A percentile compares a stretch with the other conserved stretches of the same genome.
phyloP scores from a whole-genome alignment of 495 filamentous ascomycete genomes.

The Penicillium ucsense region DNA sequence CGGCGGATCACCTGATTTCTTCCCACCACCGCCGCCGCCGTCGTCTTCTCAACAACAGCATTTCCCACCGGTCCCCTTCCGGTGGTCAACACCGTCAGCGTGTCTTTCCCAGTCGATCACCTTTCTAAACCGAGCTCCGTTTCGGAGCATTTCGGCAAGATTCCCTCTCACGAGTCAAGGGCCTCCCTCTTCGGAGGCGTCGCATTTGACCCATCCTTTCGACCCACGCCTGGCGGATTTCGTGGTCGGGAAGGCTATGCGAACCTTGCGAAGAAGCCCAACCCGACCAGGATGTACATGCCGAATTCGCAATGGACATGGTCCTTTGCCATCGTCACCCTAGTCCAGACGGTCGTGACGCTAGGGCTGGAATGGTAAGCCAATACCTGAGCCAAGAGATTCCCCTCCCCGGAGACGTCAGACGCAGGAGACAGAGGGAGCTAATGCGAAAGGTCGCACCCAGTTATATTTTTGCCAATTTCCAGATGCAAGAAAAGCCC shows the following conservation, averaged over 20 bases:
- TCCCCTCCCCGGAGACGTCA: no score
- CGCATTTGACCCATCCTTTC: conserved; percentile 43
- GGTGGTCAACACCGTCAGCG: conserved; percentile 31
- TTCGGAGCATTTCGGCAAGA: conserved; percentile 45
- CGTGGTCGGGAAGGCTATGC: conserved; percentile 47
- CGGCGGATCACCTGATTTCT: conserved; percentile 5
- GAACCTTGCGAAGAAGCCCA: conserved; percentile 17
- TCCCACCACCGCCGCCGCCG: background rate
- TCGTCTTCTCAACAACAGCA: conserved; percentile 1
- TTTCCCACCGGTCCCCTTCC: conserved; percentile 11
- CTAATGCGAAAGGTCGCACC: background rate
- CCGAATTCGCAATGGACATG: conserved; percentile 82
- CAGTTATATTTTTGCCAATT: conserved; percentile 41
- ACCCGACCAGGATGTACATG: conserved; percentile 48
- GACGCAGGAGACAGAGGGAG: no score
- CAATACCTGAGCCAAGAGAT: conserved; percentile 1
- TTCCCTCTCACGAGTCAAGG: conserved; percentile 50
- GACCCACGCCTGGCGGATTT: conserved; percentile 38
- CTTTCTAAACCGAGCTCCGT: conserved; percentile 29
- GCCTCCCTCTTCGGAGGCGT: conserved; percentile 59
- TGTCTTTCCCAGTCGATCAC: conserved; percentile 24
- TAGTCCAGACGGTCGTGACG: conserved; percentile 66
- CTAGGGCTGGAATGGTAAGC: conserved; percentile 79
- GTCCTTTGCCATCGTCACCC: conserved; percentile 64
- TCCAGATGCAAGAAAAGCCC: conserved; percentile 59